phyloP scores from a whole-genome alignment of 257 asterid genomes.

The Nicotiana obtusifolia region DNA sequence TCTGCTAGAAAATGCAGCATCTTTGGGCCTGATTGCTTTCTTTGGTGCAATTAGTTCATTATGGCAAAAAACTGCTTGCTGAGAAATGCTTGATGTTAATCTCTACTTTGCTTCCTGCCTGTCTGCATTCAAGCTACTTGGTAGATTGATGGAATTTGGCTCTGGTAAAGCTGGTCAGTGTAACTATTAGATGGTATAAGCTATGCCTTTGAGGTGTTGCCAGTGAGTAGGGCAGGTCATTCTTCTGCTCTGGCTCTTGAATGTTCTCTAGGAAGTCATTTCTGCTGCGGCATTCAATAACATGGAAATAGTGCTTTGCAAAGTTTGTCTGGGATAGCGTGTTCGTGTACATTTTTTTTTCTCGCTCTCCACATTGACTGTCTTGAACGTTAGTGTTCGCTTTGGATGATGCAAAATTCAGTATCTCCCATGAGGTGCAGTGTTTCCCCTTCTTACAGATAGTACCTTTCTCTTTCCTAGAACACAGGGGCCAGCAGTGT shows the following conservation, averaged over 20 bases:
- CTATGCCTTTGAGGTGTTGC: background rate
- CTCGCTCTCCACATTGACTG: background rate
- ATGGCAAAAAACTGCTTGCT: background rate
- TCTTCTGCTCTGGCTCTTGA: background rate
- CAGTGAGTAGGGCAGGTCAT: background rate
- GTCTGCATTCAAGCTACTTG: background rate
- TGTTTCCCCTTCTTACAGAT: background rate
- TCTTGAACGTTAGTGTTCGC: background rate
- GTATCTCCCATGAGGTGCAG: background rate
- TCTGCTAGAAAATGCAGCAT: background rate
- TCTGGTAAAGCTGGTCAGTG: background rate
- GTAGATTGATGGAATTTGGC: background rate
- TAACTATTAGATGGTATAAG: background rate
- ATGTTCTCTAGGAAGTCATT: background rate
- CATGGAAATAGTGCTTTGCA: background rate
- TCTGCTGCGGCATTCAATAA: background rate
- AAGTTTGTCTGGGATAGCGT: background rate
- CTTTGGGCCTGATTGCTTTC: background rate
- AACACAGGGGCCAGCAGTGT: conserved; percentile 75
- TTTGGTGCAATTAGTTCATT: background rate
- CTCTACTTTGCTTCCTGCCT: background rate
- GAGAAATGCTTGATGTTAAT: background rate
- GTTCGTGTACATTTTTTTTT: background rate
- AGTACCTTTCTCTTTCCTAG: background rate
- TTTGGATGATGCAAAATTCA: background rate